Base-by-base conservation (phyloP, 768 basidiomycete genomes). In the Macrolepiota fuliginosa region DNA sequence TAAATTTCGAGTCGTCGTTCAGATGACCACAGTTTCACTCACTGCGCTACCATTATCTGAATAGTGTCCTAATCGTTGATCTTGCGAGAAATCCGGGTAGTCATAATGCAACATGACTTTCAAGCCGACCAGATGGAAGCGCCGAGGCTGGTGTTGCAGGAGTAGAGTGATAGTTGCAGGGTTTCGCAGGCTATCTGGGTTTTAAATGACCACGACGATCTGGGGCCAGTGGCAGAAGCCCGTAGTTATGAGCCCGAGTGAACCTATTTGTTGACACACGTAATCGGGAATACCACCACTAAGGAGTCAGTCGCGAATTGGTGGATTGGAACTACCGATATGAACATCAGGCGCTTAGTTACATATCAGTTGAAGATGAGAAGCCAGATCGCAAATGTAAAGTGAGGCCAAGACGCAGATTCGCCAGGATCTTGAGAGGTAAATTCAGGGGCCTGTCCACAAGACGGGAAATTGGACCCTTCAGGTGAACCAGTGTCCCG, bases 401-500 rank as follows among this genome's bases (percentile, higher is more conserved):
- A 52, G 25, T 25, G 35, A 27, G 35, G 25, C 15, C 17, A 50
- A 37, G 29, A 24, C 35, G 22, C 57, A 61, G 60, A 61, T 55
- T 49, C 46, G 27, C 54, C 25, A 24, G 54, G 60, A 61, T 61
- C 54, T 61, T 47, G 42, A 17, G 32, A 55, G 57, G 54, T 49
- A 61, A 61, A 61, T 61, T 61, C 53, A 61, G 60, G 60, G 54
- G 46, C 24, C 45, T 19, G 27, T 22, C 40, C 46, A 40, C 17
- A 22, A 49, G 37, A 37, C n/a, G 54, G 60, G 60, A 55, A 61
- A 53, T 19, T 53, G 27, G 51, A 53, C 32, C 32, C 51, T 35
- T 53, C 35, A 29, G 32, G 50, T 29, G 50, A 51, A 32, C 25
- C 13, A 13, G 27, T 27, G 17, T 12, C 17, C 12, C 5, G 27